Evolutionary conservation across 75 land plant genomes (phyloP).

Genomic region (Selaginella tamariscina): DNA sequence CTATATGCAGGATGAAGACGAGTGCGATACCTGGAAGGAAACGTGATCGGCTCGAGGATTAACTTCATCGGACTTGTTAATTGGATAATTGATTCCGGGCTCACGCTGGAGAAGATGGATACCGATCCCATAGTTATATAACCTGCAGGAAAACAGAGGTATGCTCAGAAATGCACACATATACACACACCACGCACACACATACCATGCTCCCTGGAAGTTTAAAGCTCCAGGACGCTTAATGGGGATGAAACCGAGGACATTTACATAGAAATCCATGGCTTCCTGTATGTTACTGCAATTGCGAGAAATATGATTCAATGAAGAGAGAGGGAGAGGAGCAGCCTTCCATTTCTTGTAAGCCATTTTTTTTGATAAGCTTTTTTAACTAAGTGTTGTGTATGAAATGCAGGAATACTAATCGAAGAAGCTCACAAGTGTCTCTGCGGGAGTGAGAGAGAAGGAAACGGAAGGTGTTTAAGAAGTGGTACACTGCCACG

Average conservation of each 20-base stretch:
- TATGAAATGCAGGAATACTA: no score
- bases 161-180: no score
- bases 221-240: slow-evolving; percentile 9
- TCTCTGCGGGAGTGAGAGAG: no score
- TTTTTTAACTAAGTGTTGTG: no score
- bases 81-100: not conserved
- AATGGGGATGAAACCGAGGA: slow-evolving; percentile 5
- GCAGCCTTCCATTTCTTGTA: not conserved
- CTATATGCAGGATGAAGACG: no score
- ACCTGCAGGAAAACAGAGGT: no score
- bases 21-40: slow-evolving; percentile 14
- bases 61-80: not conserved
- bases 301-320: slow-evolving; percentile 9
- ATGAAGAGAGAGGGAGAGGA: not conserved
- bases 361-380: not conserved
- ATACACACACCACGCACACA: not conserved
- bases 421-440: no score
- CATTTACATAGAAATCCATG: not conserved
- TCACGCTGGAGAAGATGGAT: slow-evolving; percentile 11
- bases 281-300: slow-evolving; percentile 2
- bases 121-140: slow-evolving; percentile 11
- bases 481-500: no score
- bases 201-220: slow-evolving; percentile 5
- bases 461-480: no score
- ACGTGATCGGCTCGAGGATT: slow-evolving; percentile 3